Evolutionary conservation across 331 rosid genomes (phyloP).

Genomic region (Saraca asoca): DNA sequence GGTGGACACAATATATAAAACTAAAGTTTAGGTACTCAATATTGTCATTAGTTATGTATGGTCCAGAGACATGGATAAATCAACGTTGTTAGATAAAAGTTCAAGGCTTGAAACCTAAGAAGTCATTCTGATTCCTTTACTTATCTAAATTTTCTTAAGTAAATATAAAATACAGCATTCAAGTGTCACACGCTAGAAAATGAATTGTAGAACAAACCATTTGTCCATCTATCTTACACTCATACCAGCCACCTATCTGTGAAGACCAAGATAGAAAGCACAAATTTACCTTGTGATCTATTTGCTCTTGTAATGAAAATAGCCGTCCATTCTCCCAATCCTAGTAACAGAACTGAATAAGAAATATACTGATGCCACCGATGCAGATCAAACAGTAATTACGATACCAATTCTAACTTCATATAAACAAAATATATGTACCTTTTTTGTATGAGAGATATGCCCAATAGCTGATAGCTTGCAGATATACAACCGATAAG

Average conservation of each 20-base stretch:
- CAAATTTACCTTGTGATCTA: slow-evolving; percentile 63
- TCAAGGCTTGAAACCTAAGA: slow-evolving; percentile 21
- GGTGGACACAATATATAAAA: slow-evolving; percentile 2
- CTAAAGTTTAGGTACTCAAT: slow-evolving; percentile 4
- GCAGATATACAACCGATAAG: slow-evolving; percentile 38
- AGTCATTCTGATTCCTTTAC: slow-evolving; percentile 1
- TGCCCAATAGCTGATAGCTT: slow-evolving; percentile 68
- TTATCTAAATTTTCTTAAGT: background rate
- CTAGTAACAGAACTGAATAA: slow-evolving; percentile 45
- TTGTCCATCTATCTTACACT: slow-evolving; percentile 1
- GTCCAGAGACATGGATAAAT: slow-evolving; percentile 23
- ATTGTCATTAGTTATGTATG: slow-evolving; percentile 13
- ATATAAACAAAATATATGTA: slow-evolving; percentile 36
- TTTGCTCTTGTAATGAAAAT: slow-evolving; percentile 87
- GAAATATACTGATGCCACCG: slow-evolving; percentile 11
- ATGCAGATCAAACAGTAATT: slow-evolving; percentile 16
- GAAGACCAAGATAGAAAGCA: slow-evolving; percentile 16
- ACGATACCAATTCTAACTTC: background rate
- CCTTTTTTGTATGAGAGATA: slow-evolving; percentile 72
- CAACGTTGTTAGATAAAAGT: background rate
- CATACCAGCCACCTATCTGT: slow-evolving; percentile 10
- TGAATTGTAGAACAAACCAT: slow-evolving; percentile 14
- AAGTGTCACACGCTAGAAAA: slow-evolving; percentile 1
- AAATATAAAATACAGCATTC: background rate
- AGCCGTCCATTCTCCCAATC: slow-evolving; percentile 76